Percentiles rank a stretch among this genome's conserved stretches.
Conservation (phyloP, 108 stramenopile genomes). For the Cyclotella choctawhatcheeana region DNA sequence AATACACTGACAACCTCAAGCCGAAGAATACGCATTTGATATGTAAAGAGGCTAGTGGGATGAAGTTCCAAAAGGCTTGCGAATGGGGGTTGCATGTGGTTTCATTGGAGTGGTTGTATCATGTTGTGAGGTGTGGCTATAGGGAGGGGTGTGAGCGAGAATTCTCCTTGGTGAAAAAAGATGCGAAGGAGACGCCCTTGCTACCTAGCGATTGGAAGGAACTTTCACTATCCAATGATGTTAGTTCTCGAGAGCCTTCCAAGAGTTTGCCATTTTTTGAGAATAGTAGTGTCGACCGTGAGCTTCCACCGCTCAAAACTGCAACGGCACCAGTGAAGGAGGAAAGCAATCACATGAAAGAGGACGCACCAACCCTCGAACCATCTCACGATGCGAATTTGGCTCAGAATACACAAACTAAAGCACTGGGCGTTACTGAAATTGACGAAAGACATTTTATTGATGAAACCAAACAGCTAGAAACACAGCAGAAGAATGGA, state of each 20-base stretch:
- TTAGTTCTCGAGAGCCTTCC: no score
- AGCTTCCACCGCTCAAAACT: conserved; percentile 1
- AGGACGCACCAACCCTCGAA: neutral
- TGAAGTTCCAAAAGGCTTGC: conserved; percentile 64
- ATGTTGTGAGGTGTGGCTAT: conserved; percentile 67
- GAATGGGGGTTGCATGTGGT: conserved; percentile 81
- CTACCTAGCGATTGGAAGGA: neutral
- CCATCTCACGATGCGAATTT: neutral
- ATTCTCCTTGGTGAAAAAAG: conserved; percentile 24
- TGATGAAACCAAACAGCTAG: neutral
- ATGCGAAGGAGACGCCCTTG: conserved; percentile 7
- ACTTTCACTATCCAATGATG: neutral
- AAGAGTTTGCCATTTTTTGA: neutral
- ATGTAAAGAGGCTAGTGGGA: conserved; percentile 54
- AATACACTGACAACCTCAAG: conserved; percentile 58
- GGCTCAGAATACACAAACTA: neutral
- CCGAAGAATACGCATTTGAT: conserved; percentile 76
- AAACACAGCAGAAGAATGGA: no score
- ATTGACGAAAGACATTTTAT: no score
- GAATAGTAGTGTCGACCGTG: neutral
- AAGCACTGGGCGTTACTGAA: no score
- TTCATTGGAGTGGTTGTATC: conserved; percentile 76
- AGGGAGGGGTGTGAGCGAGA: conserved; percentile 51
- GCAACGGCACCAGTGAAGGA: neutral
- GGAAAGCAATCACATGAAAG: neutral